Evolutionary conservation across 176 grass and related monocot species (phyloP), one percentile per base, ranked within the genome.

Genomic region (Avena insularis): DNA sequence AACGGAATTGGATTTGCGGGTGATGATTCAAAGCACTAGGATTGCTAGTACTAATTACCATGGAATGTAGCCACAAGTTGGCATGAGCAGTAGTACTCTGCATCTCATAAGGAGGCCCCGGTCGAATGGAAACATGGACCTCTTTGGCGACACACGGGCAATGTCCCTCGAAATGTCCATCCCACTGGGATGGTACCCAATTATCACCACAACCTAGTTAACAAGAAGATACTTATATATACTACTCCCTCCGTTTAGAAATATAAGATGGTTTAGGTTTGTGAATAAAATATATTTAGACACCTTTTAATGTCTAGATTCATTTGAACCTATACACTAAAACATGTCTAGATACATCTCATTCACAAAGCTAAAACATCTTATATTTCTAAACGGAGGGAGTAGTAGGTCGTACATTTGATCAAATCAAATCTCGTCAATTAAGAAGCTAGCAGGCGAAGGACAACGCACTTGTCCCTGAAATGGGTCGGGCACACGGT

Each of bases 161-260:
- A 94, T 83, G 59, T 94, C 92, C 43, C 87, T 79, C 58, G 92
- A 89, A 78, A 94, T 94, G 82, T 94, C 92, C 48, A 82, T 23
- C 8, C 80, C 89, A 85, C 92, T 94, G 77, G 83, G 68, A 48
- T 90, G 65, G 79, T 47, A 86, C 68, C 92, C 92, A 71, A 94
- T 89, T 54, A 94, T 62, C 19, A 94, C 82, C 53, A 94, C 92
- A 4, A 94, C 87, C 92, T 91, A 23, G 70, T n/a, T 14, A 75
- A 12, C 2, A 27, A 25, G 38, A 25, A 8, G 0, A 75, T 40
- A 40, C 38, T 40, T 35, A 35, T 35, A 35, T 35, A 35, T 35
- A 35, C 33, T 4, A 25, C 35, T 35, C 35, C 35, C 35, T 35
- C 35, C 3, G 35, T 35, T 35, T 35, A 2, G 3, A 35, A 35